Conservation (phyloP, 495 filamentous ascomycete genomes). For the Lasiosphaeria ovina region DNA sequence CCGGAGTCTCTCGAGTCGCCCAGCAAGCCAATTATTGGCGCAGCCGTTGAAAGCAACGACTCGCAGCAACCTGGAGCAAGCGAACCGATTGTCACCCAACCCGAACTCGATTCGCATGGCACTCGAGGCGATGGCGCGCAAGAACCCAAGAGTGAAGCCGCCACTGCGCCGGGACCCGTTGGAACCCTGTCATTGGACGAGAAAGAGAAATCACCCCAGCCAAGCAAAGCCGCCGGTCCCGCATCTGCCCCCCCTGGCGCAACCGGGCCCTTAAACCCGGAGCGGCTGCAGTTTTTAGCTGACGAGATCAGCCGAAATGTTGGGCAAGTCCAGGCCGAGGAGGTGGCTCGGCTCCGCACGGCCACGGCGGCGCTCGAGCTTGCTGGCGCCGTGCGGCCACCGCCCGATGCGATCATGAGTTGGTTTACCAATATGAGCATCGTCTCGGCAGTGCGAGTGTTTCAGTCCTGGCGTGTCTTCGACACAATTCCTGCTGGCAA, state of each 20-base stretch:
- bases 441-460: constrained; percentile 32
- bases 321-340: constrained; percentile 2
- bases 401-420: constrained; percentile 27
- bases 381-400: constrained; percentile 19
- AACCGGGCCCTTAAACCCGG: neutral
- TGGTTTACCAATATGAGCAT: constrained; percentile 25
- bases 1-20: no score
- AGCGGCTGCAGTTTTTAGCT: constrained; percentile 16
- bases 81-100: no score
- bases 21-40: no score
- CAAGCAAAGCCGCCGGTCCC: neutral
- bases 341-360: constrained; percentile 13
- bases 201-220: neutral
- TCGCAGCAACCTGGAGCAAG: no score
- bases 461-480: constrained; percentile 36
- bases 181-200: neutral
- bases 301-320: constrained; percentile 15
- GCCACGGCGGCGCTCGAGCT: constrained; percentile 18
- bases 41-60: no score
- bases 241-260: neutral
- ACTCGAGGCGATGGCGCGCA: no score
- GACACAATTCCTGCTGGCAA: constrained; percentile 27
- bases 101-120: no score
- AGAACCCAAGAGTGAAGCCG: no score
- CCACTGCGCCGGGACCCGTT: no score